Evolutionary conservation across 2,329 filamentous ascomycete species (phyloP).

Genomic region (Cladosporium sp.): DNA sequence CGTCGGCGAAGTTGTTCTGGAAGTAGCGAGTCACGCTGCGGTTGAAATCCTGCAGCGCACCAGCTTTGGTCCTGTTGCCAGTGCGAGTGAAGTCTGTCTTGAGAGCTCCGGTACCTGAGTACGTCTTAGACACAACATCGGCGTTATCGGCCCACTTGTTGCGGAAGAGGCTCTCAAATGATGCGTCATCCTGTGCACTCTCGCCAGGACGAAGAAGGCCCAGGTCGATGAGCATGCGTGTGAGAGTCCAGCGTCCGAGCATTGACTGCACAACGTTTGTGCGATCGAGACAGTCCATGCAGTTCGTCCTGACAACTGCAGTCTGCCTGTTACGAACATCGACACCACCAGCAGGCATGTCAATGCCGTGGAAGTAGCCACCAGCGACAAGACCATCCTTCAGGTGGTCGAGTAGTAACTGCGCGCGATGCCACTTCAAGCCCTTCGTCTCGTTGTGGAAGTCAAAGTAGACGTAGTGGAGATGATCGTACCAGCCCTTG

Average conservation of each 20-base stretch:
- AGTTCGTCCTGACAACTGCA: conserved; percentile 92
- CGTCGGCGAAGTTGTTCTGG: conserved; percentile 91
- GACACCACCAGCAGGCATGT: conserved; percentile 68
- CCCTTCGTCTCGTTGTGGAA: conserved; percentile 98
- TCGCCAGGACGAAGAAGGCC: conserved; percentile 73
- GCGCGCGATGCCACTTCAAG: conserved; percentile 84
- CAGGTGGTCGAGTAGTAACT: conserved; percentile 78
- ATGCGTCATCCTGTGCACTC: conserved; percentile 70
- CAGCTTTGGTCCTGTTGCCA: conserved; percentile 78
- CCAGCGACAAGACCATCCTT: conserved; percentile 70
- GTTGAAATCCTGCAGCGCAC: conserved; percentile 78
- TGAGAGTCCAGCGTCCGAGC: conserved; percentile 83
- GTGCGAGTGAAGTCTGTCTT: conserved; percentile 98
- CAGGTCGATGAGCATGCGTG: conserved; percentile 80
- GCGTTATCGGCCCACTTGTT: conserved; percentile 99
- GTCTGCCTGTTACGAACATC: conserved; percentile 79
- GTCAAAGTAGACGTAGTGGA: conserved; percentile 98
- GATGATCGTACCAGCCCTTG: conserved; percentile 66
- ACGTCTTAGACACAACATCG: conserved; percentile 85
- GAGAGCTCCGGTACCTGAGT: conserved; percentile 92
- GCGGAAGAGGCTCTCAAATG: conserved; percentile 87
- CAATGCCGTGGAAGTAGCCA: conserved; percentile 87
- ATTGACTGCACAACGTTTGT: conserved; percentile 98
- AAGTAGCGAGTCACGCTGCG: conserved; percentile 88
- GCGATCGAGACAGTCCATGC: conserved; percentile 97